These are phyloP conservation scores for Cytidiella melzeri DNA, from an alignment of 768 basidiomycete species.

Conservation along the genomic window DNA sequence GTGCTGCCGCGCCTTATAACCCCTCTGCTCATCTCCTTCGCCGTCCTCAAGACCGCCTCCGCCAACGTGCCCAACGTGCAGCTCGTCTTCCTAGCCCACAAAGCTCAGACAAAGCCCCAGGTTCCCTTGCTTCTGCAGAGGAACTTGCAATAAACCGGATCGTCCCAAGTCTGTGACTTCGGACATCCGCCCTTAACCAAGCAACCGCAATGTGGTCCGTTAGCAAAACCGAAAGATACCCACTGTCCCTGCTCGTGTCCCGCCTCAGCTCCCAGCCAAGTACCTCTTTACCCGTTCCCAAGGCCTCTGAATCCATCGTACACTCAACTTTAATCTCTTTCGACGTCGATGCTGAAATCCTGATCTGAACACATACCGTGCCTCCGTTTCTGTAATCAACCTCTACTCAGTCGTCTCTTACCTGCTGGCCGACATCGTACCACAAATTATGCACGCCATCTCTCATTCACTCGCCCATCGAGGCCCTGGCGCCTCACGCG, in stretches of 20 bases:
- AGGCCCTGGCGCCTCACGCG: conserved; percentile 57
- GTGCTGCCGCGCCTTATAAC: conserved; percentile 12
- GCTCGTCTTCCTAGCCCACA: not conserved
- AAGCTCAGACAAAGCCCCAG: not conserved
- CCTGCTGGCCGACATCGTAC: conserved; percentile 9
- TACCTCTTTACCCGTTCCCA: conserved; percentile 4
- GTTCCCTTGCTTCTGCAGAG: conserved; percentile 11
- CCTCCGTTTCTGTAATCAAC: conserved; percentile 12
- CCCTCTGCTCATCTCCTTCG: conserved; percentile 2
- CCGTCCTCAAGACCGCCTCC: conserved; percentile 3
- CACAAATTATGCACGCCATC: conserved; percentile 28
- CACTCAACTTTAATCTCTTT: conserved; percentile 10
- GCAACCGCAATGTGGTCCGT: conserved; percentile 19
- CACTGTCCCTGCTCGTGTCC: conserved; percentile 14
- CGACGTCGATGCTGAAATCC: conserved; percentile 18
- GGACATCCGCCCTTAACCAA: conserved; percentile 19
- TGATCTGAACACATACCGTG: conserved; percentile 15
- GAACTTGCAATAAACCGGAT: conserved; percentile 20
- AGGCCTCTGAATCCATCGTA: conserved; percentile 15
- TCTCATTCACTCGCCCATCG: conserved; percentile 60
- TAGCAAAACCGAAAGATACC: conserved; percentile 16
- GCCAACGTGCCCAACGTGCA: conserved; percentile 7
- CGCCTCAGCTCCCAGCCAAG: not conserved
- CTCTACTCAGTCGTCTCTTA: conserved; percentile 11
- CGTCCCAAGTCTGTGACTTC: conserved; percentile 27